Evolutionary conservation across 169 alveolate species (phyloP).

Genomic region (Eimeria zaria): DNA sequence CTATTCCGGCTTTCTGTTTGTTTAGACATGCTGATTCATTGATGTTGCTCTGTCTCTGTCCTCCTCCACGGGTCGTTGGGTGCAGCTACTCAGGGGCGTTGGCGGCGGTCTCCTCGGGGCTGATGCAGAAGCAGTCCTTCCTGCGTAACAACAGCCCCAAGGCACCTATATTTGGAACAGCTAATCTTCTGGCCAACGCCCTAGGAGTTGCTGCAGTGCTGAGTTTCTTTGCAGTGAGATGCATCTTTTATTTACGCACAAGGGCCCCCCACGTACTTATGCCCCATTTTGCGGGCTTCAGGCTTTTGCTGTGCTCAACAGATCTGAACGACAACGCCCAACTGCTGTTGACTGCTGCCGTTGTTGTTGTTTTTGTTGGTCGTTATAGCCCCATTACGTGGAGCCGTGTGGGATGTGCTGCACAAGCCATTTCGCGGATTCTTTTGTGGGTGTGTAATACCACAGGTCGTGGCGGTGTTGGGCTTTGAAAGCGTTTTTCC

Average conservation of each 20-base stretch:
- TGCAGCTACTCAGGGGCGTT: slow-evolving; percentile 43
- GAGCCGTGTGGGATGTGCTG: not conserved
- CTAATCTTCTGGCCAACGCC: slow-evolving; percentile 42
- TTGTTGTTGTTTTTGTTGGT: not conserved
- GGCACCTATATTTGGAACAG: slow-evolving; percentile 27
- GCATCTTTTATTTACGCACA: too few species aligned
- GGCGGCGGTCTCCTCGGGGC: slow-evolving; percentile 51
- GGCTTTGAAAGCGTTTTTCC: slow-evolving; percentile 2
- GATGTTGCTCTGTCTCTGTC: not conserved
- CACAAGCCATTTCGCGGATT: not conserved
- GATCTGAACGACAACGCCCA: not conserved
- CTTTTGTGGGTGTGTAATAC: not conserved
- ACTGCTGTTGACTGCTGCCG: not conserved
- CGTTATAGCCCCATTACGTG: not conserved
- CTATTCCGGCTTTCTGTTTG: not conserved
- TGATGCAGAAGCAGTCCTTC: slow-evolving; percentile 71
- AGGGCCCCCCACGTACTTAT: not conserved
- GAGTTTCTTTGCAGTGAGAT: slow-evolving; percentile 30
- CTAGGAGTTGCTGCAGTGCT: not conserved
- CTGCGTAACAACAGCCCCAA: slow-evolving; percentile 36
- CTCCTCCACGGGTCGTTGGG: not conserved
- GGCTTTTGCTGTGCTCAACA: not conserved
- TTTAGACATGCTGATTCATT: not conserved
- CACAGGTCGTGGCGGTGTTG: slow-evolving; percentile 45
- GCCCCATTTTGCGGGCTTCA: not conserved